These are phyloP conservation scores for Chaetomium sp. DNA, from an alignment of 2,329 filamentous ascomycete species.

Conservation along the genomic window DNA sequence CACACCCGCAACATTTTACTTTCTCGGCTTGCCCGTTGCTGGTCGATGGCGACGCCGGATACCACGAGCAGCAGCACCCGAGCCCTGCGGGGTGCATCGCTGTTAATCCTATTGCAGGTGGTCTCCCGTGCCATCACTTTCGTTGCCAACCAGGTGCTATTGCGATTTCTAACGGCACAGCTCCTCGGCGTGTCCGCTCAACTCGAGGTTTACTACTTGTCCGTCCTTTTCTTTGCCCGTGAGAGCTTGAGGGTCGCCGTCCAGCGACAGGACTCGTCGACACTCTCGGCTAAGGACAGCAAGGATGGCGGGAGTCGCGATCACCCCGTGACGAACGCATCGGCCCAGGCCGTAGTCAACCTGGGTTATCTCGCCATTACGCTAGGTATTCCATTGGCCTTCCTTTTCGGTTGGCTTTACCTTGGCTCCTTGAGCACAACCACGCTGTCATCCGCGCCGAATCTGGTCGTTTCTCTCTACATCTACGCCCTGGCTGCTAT, in stretches of 20 bases:
- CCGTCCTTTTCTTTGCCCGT: conserved; percentile 90
- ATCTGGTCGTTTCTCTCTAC: conserved; percentile 58
- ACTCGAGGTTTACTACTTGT: conserved; percentile 89
- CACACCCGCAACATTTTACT: neutral
- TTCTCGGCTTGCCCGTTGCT: neutral
- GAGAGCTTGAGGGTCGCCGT: conserved; percentile 91
- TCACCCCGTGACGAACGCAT: conserved; percentile 20
- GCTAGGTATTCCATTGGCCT: conserved; percentile 66
- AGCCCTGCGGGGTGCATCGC: conserved; percentile 71
- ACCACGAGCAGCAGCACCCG: conserved; percentile 24
- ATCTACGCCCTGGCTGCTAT: conserved; percentile 61
- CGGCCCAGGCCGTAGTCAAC: conserved; percentile 79
- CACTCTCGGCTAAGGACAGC: conserved; percentile 31
- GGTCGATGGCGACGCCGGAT: conserved; percentile 15
- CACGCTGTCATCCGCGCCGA: conserved; percentile 60
- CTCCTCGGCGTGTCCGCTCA: conserved; percentile 85
- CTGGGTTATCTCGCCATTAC: conserved; percentile 77
- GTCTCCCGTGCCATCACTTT: conserved; percentile 88
- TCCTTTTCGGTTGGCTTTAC: conserved; percentile 69
- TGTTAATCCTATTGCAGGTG: conserved; percentile 86
- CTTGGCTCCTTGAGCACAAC: conserved; percentile 52
- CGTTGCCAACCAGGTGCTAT: conserved; percentile 83
- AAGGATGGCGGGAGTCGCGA: neutral
- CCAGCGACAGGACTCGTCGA: conserved; percentile 68
- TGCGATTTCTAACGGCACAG: conserved; percentile 83